A percentile compares a stretch with the other conserved stretches of the same genome.
These are phyloP conservation scores for Rhizopogon roseolus DNA, from an alignment of 768 basidiomycete genomes.

Conservation along the genomic window DNA sequence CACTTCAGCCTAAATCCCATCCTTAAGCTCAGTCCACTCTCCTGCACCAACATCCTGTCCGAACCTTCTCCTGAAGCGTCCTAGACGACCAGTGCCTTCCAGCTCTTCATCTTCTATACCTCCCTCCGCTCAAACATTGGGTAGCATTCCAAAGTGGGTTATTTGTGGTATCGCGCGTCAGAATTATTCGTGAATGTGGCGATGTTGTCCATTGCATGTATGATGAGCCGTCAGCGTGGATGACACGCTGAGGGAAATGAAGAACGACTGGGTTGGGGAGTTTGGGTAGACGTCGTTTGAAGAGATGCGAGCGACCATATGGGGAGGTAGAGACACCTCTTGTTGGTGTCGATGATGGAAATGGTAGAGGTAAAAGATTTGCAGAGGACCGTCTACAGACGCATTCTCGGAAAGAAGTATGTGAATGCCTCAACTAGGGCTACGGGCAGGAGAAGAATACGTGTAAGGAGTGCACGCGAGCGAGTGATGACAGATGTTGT, in stretches of 20 bases:
- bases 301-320: conserved; percentile 81
- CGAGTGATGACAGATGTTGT: conserved; percentile 85
- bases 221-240: conserved; percentile 84
- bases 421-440: conserved; percentile 65
- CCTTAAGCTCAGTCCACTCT: conserved; percentile 23
- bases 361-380: neutral
- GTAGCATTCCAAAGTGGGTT: conserved; percentile 83
- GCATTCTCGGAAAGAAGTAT: conserved; percentile 83
- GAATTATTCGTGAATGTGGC: conserved; percentile 66
- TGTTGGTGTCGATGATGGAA: neutral
- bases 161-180: conserved; percentile 87
- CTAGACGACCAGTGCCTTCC: conserved; percentile 70
- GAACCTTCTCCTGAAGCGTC: conserved; percentile 75
- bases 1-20: conserved; percentile 18
- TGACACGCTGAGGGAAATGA: conserved; percentile 80
- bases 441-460: conserved; percentile 71
- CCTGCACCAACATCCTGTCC: conserved; percentile 41
- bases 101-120: conserved; percentile 58
- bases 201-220: conserved; percentile 89
- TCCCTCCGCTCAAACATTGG: conserved; percentile 42
- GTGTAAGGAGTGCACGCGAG: conserved; percentile 63
- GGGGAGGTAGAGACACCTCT: conserved; percentile 55
- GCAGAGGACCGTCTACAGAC: neutral
- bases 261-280: conserved; percentile 84
- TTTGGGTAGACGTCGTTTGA: conserved; percentile 59